phyloP scores from a whole-genome alignment of 2,329 filamentous ascomycete species.

The Penicillium digitatum region DNA sequence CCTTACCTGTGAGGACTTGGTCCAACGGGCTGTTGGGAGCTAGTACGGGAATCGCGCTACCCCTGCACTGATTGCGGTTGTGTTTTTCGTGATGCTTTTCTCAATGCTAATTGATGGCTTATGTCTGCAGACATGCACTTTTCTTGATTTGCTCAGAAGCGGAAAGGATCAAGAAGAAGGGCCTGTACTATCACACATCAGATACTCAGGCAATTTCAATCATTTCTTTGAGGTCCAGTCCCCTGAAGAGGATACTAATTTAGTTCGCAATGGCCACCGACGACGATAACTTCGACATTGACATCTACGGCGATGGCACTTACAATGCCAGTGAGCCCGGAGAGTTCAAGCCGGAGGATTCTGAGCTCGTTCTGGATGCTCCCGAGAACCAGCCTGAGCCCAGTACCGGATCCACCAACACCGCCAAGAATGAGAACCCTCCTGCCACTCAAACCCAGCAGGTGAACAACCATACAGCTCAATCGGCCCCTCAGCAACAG shows the following conservation, averaged over 20 bases:
- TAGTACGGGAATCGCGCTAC: neutral
- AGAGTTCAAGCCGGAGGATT: conserved; percentile 40
- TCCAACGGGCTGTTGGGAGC: neutral
- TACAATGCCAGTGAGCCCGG: conserved; percentile 49
- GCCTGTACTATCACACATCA: conserved; percentile 36
- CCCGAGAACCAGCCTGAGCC: conserved; percentile 28
- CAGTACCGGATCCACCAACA: conserved; percentile 21
- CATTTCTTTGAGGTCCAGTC: conserved; percentile 25
- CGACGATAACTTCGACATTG: conserved; percentile 68
- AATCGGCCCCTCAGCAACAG: conserved; percentile 19
- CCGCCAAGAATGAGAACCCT: conserved; percentile 14
- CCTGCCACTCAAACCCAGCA: conserved; percentile 5
- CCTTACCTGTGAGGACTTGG: conserved; percentile 1
- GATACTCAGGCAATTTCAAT: conserved; percentile 36
- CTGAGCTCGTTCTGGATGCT: conserved; percentile 39
- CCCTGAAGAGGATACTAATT: conserved; percentile 21
- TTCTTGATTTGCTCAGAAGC: conserved; percentile 33
- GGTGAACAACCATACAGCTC: conserved; percentile 9
- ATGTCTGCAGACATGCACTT: conserved; percentile 44
- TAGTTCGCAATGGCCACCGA: conserved; percentile 50
- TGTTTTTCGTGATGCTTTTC: conserved; percentile 11
- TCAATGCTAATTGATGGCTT: conserved; percentile 39
- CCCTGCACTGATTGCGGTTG: neutral
- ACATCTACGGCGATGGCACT: conserved; percentile 63
- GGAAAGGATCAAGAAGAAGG: conserved; percentile 27